A percentile compares a stretch with the other conserved stretches of the same genome.
phyloP scores from a whole-genome alignment of 176 grass and related monocot species.

The Raddia distichophylla region DNA sequence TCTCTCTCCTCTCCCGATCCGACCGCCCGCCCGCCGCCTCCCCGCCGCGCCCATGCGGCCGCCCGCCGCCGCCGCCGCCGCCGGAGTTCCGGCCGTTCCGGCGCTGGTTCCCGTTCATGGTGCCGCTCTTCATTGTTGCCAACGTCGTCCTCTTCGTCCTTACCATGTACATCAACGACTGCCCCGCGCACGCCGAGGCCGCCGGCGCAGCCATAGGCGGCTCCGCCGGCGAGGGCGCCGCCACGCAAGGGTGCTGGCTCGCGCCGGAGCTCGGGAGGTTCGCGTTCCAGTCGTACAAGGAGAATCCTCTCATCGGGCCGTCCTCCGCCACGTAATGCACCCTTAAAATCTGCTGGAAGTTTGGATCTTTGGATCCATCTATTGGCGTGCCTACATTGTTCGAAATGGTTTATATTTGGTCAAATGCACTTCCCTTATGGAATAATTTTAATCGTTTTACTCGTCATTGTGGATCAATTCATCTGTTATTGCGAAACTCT shows the following conservation, averaged over 20 bases:
- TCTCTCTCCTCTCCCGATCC: too few species aligned
- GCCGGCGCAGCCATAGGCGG: constrained; percentile 49
- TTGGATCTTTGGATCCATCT: constrained; percentile 22
- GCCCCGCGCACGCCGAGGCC: constrained; percentile 51
- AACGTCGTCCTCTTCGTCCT: constrained; percentile 70
- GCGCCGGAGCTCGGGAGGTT: constrained; percentile 66
- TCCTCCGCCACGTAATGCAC: constrained; percentile 70
- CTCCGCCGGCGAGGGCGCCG: constrained; percentile 30
- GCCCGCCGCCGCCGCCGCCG: constrained; percentile 28
- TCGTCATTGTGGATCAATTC: neutral
- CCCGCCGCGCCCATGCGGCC: too few species aligned
- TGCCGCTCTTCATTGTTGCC: constrained; percentile 62
- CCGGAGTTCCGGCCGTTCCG: constrained; percentile 58
- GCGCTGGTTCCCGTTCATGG: constrained; percentile 82
- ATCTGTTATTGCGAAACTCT: neutral
- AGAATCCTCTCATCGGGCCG: constrained; percentile 91
- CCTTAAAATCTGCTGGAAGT: neutral
- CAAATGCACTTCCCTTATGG: neutral
- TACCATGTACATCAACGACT: constrained; percentile 93
- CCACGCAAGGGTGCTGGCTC: constrained; percentile 50
- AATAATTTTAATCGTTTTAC: neutral
- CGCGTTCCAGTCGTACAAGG: constrained; percentile 87
- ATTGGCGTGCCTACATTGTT: neutral
- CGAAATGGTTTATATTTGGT: constrained; percentile 11
- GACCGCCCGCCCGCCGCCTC: too few species aligned